phyloP scores from a whole-genome alignment of 805 yeast genomes.

The Candida taoyuanica region DNA sequence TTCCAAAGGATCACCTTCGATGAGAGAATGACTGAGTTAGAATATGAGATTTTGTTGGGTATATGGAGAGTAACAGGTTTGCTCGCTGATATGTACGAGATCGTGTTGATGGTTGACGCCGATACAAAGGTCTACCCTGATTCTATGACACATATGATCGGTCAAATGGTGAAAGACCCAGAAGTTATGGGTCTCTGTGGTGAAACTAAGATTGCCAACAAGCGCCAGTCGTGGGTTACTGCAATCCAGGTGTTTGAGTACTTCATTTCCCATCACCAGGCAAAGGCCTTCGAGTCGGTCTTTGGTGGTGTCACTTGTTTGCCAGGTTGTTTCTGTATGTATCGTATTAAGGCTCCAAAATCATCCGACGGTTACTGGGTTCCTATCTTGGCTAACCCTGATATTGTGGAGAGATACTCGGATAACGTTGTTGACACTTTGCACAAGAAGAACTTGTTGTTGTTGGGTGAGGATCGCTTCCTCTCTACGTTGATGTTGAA shows the following conservation, averaged over 20 bases:
- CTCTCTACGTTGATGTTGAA: slow-evolving; percentile 79
- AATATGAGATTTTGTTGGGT: slow-evolving; percentile 66
- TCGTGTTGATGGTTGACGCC: slow-evolving; percentile 90
- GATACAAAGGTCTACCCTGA: slow-evolving; percentile 88
- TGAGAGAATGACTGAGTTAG: slow-evolving; percentile 91
- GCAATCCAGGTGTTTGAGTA: slow-evolving; percentile 92
- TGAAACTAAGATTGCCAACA: slow-evolving; percentile 87
- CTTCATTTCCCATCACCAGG: slow-evolving; percentile 89
- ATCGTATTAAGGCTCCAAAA: slow-evolving; percentile 86
- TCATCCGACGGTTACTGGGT: slow-evolving; percentile 82
- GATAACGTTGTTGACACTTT: slow-evolving; percentile 81
- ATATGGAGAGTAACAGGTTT: slow-evolving; percentile 84
- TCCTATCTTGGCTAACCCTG: slow-evolving; percentile 88
- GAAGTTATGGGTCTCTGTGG: slow-evolving; percentile 91
- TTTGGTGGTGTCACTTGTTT: slow-evolving; percentile 93
- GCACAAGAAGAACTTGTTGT: slow-evolving; percentile 78
- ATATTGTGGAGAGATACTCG: slow-evolving; percentile 85
- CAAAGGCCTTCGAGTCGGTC: slow-evolving; percentile 92
- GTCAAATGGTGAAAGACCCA: slow-evolving; percentile 85
- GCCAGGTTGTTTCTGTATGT: slow-evolving; percentile 94
- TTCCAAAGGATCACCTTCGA: slow-evolving; percentile 83
- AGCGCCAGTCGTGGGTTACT: slow-evolving; percentile 81
- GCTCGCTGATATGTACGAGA: slow-evolving; percentile 77
- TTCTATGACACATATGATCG: slow-evolving; percentile 83
- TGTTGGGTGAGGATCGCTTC: slow-evolving; percentile 89